These are phyloP conservation scores for Tolypocladium cylindrosporum DNA, from an alignment of 2,329 filamentous ascomycete genomes.

Conservation along the genomic window DNA sequence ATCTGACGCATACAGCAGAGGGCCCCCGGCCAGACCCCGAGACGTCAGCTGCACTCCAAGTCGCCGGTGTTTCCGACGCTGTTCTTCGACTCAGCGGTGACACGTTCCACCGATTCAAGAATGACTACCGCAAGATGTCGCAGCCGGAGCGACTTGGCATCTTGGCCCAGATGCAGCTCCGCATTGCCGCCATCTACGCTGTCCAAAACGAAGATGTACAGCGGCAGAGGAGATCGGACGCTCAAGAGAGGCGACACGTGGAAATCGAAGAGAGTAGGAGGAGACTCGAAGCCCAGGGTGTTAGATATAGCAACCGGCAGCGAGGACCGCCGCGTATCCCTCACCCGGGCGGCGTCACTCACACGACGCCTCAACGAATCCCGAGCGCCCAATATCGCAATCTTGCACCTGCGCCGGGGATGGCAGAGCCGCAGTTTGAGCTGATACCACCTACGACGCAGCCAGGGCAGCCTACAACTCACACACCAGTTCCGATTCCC, in stretches of 20 bases:
- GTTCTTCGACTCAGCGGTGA: slow-evolving; percentile 30
- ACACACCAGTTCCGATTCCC: slow-evolving; percentile 16
- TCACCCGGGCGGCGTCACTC: slow-evolving; percentile 7
- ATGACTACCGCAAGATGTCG: slow-evolving; percentile 31
- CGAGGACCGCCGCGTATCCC: neutral
- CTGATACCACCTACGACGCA: slow-evolving; percentile 13
- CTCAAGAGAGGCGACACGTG: slow-evolving; percentile 25
- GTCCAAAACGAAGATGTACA: slow-evolving; percentile 34
- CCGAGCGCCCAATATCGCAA: neutral
- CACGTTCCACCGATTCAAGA: slow-evolving; percentile 33
- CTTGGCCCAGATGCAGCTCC: slow-evolving; percentile 29
- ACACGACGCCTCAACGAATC: slow-evolving; percentile 7
- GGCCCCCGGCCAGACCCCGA: slow-evolving; percentile 24
- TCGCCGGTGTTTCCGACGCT: slow-evolving; percentile 28
- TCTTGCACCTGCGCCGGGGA: slow-evolving; percentile 11
- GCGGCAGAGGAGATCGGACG: slow-evolving; percentile 26
- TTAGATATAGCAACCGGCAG: slow-evolving; percentile 11
- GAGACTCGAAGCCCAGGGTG: slow-evolving; percentile 13
- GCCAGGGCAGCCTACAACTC: slow-evolving; percentile 12
- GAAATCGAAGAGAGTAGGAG: slow-evolving; percentile 24
- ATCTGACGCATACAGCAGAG: slow-evolving; percentile 12
- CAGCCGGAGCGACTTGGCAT: slow-evolving; percentile 27
- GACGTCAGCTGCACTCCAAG: slow-evolving; percentile 25
- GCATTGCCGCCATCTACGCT: slow-evolving; percentile 33
- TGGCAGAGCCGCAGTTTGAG: slow-evolving; percentile 18